phyloP scores from a whole-genome alignment of 139 green algal genomes.

The Chlorella sp. region DNA sequence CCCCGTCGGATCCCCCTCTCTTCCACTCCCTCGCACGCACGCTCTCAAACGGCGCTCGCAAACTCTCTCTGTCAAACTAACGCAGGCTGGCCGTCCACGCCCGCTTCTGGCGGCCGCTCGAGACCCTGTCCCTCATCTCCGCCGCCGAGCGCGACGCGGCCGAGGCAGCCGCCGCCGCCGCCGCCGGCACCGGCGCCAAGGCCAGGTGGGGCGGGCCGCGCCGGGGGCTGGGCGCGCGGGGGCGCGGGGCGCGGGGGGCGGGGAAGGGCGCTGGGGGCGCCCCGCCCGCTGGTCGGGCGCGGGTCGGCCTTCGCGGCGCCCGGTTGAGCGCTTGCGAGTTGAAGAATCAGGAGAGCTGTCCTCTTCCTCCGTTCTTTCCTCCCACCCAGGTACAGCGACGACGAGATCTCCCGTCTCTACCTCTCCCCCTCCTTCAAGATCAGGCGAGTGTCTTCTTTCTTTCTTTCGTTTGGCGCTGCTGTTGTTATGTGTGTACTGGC shows the following conservation, averaged over 20 bases:
- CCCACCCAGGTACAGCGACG: background rate
- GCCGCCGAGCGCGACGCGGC: slow-evolving; percentile 61
- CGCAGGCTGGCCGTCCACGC: slow-evolving; percentile 22
- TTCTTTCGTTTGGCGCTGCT: background rate
- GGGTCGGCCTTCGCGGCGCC: background rate
- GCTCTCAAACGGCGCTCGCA: background rate
- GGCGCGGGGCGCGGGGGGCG: background rate
- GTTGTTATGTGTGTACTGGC: no score
- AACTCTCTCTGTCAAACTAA: no score
- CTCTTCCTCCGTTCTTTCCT: background rate
- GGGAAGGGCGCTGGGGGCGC: background rate
- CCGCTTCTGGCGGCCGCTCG: slow-evolving; percentile 59
- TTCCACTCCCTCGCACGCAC: background rate
- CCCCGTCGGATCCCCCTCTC: background rate
- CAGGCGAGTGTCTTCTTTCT: background rate
- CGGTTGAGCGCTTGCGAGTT: background rate
- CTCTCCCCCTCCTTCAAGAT: slow-evolving; percentile 45
- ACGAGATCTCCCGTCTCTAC: slow-evolving; percentile 20
- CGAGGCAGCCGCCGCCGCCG: slow-evolving; percentile 8
- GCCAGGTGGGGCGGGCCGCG: background rate
- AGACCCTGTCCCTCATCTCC: slow-evolving; percentile 57
- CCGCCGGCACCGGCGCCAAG: no score
- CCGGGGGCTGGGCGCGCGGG: background rate
- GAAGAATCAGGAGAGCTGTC: background rate
- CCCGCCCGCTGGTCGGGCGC: background rate